A percentile compares a stretch with the other conserved stretches of the same genome.
Conservation (phyloP, 768 basidiomycete species). For the Russula olivacea region DNA sequence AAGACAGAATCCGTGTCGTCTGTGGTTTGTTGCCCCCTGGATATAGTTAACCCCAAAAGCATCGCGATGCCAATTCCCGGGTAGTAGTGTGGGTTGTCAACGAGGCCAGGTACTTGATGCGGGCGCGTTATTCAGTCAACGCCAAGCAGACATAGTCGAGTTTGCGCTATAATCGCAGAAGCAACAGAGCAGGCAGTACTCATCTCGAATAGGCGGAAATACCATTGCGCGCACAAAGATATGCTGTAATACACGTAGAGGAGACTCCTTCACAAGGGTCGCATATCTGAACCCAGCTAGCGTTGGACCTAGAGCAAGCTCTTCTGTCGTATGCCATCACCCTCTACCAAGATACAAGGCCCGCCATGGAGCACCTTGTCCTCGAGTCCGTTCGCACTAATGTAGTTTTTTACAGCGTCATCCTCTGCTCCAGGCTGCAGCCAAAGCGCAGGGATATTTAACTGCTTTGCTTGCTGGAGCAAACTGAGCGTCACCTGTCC, state of each 20-base stretch:
- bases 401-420: conserved; percentile 52
- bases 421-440: conserved; percentile 86
- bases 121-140: background rate
- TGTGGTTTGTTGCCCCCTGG: background rate
- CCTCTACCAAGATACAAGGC: conserved; percentile 75
- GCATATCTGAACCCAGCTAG: too few species aligned
- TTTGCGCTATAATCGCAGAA: background rate
- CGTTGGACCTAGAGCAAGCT: conserved; percentile 13
- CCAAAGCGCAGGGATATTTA: conserved; percentile 76
- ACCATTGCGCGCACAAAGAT: background rate
- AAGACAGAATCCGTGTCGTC: background rate
- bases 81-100: background rate
- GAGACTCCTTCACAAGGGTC: background rate
- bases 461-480: conserved; percentile 60
- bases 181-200: too few species aligned
- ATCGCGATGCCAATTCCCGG: background rate
- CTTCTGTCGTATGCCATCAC: conserved; percentile 46
- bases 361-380: conserved; percentile 76
- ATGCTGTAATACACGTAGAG: background rate
- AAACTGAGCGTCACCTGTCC: conserved; percentile 62
- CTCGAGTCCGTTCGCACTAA: conserved; percentile 56
- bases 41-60: background rate
- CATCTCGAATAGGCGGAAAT: background rate
- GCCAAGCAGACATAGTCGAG: background rate
- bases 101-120: background rate